A percentile compares a stretch with the other conserved stretches of the same genome.
Conservation (phyloP, 1,284 basidiomycete species). For the Lignosus rhinocerotis region DNA sequence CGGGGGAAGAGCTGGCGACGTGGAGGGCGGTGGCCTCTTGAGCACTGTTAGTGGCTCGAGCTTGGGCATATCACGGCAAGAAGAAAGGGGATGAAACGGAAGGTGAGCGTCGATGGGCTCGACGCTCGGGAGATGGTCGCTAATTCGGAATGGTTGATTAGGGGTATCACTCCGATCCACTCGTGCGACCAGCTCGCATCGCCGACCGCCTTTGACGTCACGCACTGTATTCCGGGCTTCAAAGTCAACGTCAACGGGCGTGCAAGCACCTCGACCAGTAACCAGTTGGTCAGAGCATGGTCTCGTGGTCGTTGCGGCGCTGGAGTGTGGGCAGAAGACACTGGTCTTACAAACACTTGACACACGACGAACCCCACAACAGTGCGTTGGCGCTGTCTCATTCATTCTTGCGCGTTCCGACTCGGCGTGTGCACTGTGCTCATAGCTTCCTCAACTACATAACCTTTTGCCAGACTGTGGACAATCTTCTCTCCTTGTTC, state of each 20-base stretch:
- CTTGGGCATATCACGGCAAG: not conserved
- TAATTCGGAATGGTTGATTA: not conserved
- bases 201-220: not conserved
- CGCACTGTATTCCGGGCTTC: not conserved
- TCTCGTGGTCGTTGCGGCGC: not conserved
- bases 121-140: not conserved
- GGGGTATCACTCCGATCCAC: not conserved
- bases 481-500: too few species aligned
- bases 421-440: too few species aligned
- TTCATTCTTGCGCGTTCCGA: not conserved
- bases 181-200: not conserved
- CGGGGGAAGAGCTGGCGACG: slow-evolving; percentile 1
- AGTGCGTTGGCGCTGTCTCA: not conserved
- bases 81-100: not conserved
- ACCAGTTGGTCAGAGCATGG: too few species aligned
- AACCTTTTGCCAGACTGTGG: too few species aligned
- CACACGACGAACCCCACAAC: not conserved
- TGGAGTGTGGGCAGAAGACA: not conserved
- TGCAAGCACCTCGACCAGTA: not conserved
- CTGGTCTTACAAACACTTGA: not conserved
- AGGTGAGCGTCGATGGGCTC: not conserved
- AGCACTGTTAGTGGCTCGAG: slow-evolving; percentile 6
- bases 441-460: not conserved
- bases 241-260: not conserved
- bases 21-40: slow-evolving; percentile 1